Percentiles rank a stretch among this genome's conserved stretches.
phyloP scores from a whole-genome alignment of 345 rosid species.

The Dipteronia sinensis region DNA sequence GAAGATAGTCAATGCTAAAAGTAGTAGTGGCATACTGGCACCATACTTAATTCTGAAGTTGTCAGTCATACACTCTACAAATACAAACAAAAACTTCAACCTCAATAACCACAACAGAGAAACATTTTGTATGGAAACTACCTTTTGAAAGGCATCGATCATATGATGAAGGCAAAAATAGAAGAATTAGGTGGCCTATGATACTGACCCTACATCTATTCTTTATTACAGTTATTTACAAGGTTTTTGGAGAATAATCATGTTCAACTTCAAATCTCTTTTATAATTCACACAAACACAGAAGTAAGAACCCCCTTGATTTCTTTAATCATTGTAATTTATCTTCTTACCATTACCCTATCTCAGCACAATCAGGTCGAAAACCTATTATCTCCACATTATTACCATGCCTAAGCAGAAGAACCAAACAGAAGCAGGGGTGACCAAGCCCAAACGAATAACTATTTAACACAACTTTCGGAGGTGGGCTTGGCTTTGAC shows the following conservation, averaged over 20 bases:
- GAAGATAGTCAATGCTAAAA: background rate
- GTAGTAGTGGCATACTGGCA: background rate
- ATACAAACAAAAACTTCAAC: background rate
- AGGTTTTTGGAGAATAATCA: background rate
- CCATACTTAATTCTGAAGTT: background rate
- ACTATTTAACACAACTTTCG: background rate
- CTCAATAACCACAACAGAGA: background rate
- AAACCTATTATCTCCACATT: background rate
- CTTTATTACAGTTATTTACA: background rate
- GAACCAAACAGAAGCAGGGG: background rate
- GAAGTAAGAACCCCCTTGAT: background rate
- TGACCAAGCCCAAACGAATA: background rate
- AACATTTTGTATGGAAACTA: background rate
- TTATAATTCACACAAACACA: background rate
- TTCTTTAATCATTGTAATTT: background rate
- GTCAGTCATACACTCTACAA: background rate
- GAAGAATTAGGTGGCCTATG: background rate
- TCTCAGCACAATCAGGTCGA: background rate
- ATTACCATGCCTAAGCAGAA: background rate
- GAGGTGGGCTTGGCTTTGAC: background rate
- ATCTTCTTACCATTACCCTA: background rate
- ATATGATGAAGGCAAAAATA: background rate
- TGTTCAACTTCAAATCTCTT: background rate
- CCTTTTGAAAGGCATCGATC: background rate
- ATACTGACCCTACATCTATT: background rate